phyloP scores from a whole-genome alignment of 2,329 filamentous ascomycete genomes.

The Cytospora chrysosperma region DNA sequence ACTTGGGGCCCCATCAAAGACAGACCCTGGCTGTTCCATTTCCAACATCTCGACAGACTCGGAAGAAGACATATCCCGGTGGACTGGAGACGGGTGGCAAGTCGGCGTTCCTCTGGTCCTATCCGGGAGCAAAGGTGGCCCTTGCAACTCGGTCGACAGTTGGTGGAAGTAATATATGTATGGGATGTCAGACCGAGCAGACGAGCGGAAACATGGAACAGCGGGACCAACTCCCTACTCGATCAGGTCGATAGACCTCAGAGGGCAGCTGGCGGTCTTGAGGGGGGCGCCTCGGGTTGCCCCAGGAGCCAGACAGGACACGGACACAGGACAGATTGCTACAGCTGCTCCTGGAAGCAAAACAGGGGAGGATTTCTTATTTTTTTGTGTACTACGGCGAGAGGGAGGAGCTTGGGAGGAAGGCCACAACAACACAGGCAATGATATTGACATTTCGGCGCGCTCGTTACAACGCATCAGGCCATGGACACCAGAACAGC shows the following conservation, averaged over 20 bases:
- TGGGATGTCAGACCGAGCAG: neutral
- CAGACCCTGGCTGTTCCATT: neutral
- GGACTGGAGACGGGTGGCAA: neutral
- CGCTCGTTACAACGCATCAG: slow-evolving; percentile 11
- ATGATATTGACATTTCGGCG: slow-evolving; percentile 19
- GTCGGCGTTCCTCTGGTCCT: neutral
- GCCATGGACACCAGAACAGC: slow-evolving; percentile 6
- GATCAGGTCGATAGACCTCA: slow-evolving; percentile 1
- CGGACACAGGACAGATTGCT: slow-evolving; percentile 16
- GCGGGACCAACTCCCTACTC: slow-evolving; percentile 9
- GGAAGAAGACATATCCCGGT: neutral
- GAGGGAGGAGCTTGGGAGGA: slow-evolving; percentile 10
- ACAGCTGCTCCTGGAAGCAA: slow-evolving; percentile 14
- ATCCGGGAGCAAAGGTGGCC: neutral
- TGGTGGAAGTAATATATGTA: slow-evolving; percentile 14
- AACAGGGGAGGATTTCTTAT: slow-evolving; percentile 5
- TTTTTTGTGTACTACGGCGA: slow-evolving; percentile 23
- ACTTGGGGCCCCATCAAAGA: slow-evolving; percentile 4
- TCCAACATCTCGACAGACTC: neutral
- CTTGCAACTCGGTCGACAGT: neutral
- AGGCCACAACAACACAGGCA: slow-evolving; percentile 7
- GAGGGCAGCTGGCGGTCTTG: slow-evolving; percentile 1
- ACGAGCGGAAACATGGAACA: slow-evolving; percentile 8
- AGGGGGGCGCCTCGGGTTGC: neutral
- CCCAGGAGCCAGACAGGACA: slow-evolving; percentile 3